phyloP scores from a whole-genome alignment of 306 rosid species.

The Vigna reflexopilosa region DNA sequence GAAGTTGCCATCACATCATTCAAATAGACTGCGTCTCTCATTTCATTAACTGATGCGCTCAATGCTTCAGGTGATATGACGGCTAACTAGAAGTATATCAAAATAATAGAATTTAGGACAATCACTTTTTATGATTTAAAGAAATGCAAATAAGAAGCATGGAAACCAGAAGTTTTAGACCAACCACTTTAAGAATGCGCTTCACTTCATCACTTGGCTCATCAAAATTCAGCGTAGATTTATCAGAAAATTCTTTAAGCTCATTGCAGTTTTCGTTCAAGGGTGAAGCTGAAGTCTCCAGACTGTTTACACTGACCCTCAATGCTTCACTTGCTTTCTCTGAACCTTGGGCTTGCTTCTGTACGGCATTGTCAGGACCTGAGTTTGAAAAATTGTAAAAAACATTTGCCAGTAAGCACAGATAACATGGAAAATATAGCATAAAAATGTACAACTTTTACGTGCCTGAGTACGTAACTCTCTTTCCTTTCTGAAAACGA shows the following conservation, averaged over 20 bases:
- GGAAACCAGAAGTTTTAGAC: constrained; percentile 31
- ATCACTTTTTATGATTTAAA: background rate
- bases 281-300: constrained; percentile 38
- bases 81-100: constrained; percentile 44
- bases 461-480: too few species aligned
- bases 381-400: constrained; percentile 15
- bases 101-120: constrained; percentile 3
- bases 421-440: constrained; percentile 22
- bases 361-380: constrained; percentile 27
- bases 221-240: constrained; percentile 23
- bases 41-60: constrained; percentile 27
- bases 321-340: constrained; percentile 16
- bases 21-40: constrained; percentile 24
- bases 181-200: constrained; percentile 44
- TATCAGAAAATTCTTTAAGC: constrained; percentile 30
- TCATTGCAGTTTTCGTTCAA: constrained; percentile 9
- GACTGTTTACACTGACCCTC: constrained; percentile 10
- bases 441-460: constrained; percentile 16
- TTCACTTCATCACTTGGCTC: constrained; percentile 43
- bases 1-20: constrained; percentile 19
- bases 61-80: constrained; percentile 39
- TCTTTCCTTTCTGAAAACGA: too few species aligned
- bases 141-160: constrained; percentile 13
- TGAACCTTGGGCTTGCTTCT: background rate
- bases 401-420: constrained; percentile 26